Percentiles rank a stretch among this genome's conserved stretches.
Conservation (phyloP, 148 eudicot species). For the Chenopodium suecicum region DNA sequence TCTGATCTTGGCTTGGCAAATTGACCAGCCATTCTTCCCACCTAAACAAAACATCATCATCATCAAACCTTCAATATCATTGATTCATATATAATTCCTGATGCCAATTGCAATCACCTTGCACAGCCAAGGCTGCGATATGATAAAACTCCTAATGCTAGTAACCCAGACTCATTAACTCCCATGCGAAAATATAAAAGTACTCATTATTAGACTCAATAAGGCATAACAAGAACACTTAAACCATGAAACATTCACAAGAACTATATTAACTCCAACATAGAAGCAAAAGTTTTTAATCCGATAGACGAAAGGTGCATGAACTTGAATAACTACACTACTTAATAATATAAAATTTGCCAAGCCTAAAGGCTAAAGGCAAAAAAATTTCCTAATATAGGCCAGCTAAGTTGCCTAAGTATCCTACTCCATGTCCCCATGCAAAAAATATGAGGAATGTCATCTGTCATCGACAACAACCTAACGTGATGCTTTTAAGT, state of each 20-base stretch:
- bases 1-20: constrained; percentile 81
- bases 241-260: not conserved
- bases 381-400: not conserved
- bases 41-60: constrained; percentile 31
- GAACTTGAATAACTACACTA: too few relatives aligned
- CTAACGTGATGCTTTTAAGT: not conserved
- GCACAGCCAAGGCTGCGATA: not conserved
- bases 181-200: not conserved
- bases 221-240: not conserved
- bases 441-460: not conserved
- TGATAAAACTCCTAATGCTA: not conserved
- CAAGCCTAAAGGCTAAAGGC: too few relatives aligned
- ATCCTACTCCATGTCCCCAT: not conserved
- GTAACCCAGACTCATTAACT: not conserved
- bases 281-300: not conserved
- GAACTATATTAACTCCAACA: not conserved
- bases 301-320: too few relatives aligned
- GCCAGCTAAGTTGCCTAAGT: not conserved
- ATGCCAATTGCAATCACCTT: not conserved
- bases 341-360: too few relatives aligned
- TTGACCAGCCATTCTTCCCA: constrained; percentile 83
- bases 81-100: not conserved
- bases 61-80: not conserved
- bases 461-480: not conserved
- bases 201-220: not conserved